Conservation (phyloP, 2,329 filamentous ascomycete species). For the Hypoxylon rubiginosum region DNA sequence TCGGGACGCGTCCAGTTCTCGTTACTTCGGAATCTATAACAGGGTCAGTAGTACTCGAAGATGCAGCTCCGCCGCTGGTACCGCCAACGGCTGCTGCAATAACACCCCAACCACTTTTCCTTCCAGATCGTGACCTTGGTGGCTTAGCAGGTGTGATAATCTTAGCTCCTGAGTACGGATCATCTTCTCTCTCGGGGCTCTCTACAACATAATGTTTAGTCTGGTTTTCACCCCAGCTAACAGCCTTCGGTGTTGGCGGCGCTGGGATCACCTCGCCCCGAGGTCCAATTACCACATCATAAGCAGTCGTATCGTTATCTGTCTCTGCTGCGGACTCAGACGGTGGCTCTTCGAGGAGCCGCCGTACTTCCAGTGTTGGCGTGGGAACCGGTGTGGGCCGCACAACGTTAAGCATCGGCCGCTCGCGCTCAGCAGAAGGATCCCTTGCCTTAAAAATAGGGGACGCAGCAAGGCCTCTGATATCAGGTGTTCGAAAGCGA, state of each 20-base stretch:
- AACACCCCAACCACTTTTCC: slow-evolving; percentile 65
- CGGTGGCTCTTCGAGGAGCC: slow-evolving; percentile 34
- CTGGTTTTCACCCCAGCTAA: slow-evolving; percentile 75
- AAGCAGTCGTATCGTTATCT: slow-evolving; percentile 34
- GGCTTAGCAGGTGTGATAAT: slow-evolving; percentile 49
- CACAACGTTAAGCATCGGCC: slow-evolving; percentile 72
- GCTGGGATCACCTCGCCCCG: slow-evolving; percentile 60
- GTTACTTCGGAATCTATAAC: slow-evolving; percentile 28
- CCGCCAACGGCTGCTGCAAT: slow-evolving; percentile 65
- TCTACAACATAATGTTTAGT: slow-evolving; percentile 74
- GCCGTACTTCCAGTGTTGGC: slow-evolving; percentile 61
- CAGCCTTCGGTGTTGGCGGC: slow-evolving; percentile 65
- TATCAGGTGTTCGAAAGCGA: slow-evolving; percentile 51
- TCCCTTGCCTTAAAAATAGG: slow-evolving; percentile 62
- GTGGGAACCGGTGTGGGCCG: slow-evolving; percentile 70
- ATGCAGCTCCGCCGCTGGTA: slow-evolving; percentile 55
- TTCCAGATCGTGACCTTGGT: slow-evolving; percentile 52
- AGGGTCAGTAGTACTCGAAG: slow-evolving; percentile 41
- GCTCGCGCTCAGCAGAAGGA: slow-evolving; percentile 66
- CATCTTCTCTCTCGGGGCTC: slow-evolving; percentile 63
- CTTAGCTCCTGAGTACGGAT: slow-evolving; percentile 49
- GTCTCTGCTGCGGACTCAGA: slow-evolving; percentile 33
- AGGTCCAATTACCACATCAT: slow-evolving; percentile 57
- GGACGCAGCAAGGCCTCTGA: slow-evolving; percentile 44
- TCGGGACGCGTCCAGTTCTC: slow-evolving; percentile 40